Percentiles rank a stretch among this genome's conserved stretches.
Evolutionary conservation across 345 rosid species (phyloP).

Genomic region (Eucalyptus viminalis): DNA sequence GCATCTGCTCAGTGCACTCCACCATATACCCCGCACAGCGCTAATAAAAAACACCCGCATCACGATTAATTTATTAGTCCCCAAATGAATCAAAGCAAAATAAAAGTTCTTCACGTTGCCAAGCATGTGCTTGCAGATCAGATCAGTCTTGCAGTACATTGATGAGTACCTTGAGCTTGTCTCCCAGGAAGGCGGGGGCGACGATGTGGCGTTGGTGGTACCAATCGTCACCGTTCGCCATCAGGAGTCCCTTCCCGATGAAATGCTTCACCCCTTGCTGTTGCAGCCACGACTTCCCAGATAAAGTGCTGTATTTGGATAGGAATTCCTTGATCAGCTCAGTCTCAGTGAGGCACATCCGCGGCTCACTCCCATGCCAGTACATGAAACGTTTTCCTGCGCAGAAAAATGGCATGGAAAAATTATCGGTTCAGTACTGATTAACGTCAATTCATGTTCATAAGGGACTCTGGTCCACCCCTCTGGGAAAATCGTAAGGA

Average conservation of each 20-base stretch:
- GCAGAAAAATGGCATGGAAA: not conserved
- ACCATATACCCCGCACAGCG: slow-evolving; percentile 73
- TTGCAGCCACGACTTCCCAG: slow-evolving; percentile 91
- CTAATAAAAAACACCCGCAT: slow-evolving; percentile 8
- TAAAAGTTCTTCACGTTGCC: not conserved
- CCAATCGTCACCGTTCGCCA: slow-evolving; percentile 9
- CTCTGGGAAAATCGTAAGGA: not conserved
- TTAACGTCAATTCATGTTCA: not conserved
- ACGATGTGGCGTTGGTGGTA: slow-evolving; percentile 50
- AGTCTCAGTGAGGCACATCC: slow-evolving; percentile 70
- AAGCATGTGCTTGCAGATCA: not conserved
- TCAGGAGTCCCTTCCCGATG: slow-evolving; percentile 62
- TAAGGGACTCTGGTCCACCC: not conserved
- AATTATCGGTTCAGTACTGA: not conserved
- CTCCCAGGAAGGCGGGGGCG: slow-evolving; percentile 55
- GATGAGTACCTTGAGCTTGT: slow-evolving; percentile 36
- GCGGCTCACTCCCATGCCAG: slow-evolving; percentile 88
- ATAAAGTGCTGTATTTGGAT: slow-evolving; percentile 46
- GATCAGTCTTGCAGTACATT: too few relatives aligned
- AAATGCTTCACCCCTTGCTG: slow-evolving; percentile 86
- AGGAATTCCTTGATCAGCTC: slow-evolving; percentile 70
- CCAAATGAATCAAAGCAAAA: not conserved
- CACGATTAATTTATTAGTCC: not conserved
- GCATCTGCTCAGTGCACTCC: slow-evolving; percentile 65
- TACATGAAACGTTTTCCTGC: slow-evolving; percentile 76